Conservation (phyloP, 2,329 filamentous ascomycete genomes). For the Neoarthrinium moseri region DNA sequence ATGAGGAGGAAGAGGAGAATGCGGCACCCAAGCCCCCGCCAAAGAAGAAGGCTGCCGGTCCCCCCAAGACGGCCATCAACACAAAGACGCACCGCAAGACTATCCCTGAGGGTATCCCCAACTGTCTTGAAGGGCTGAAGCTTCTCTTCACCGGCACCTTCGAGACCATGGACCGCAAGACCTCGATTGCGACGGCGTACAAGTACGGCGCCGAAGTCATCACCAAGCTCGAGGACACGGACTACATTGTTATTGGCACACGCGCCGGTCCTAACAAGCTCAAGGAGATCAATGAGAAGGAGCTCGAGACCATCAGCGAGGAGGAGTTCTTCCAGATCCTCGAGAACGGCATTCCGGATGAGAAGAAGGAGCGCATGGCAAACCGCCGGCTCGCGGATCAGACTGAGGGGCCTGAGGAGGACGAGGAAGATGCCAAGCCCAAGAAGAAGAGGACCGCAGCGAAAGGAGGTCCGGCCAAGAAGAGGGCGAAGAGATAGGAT, state of each 20-base stretch:
- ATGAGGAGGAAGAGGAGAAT: slow-evolving; percentile 9
- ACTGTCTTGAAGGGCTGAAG: slow-evolving; percentile 14
- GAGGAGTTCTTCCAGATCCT: slow-evolving; percentile 16
- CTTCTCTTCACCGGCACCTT: slow-evolving; percentile 15
- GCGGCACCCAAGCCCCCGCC: background rate
- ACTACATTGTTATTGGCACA: slow-evolving; percentile 14
- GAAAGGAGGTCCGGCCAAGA: slow-evolving; percentile 1
- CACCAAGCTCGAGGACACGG: slow-evolving; percentile 15
- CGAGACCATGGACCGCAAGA: slow-evolving; percentile 15
- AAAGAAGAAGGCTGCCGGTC: slow-evolving; percentile 1
- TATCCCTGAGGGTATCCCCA: slow-evolving; percentile 11
- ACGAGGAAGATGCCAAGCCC: slow-evolving; percentile 2
- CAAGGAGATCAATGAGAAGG: slow-evolving; percentile 12
- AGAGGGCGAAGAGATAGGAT: slow-evolving; percentile 7
- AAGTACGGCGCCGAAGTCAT: slow-evolving; percentile 27
- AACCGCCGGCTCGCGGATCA: slow-evolving; percentile 9
- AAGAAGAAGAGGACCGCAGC: slow-evolving; percentile 5
- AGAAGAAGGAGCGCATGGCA: slow-evolving; percentile 13
- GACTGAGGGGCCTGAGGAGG: slow-evolving; percentile 10
- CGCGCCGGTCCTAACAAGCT: slow-evolving; percentile 14
- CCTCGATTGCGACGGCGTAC: slow-evolving; percentile 12
- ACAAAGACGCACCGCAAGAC: slow-evolving; percentile 12
- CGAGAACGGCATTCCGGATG: slow-evolving; percentile 11
- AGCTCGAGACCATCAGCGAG: slow-evolving; percentile 13
- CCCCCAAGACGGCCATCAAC: slow-evolving; percentile 12